Base-by-base conservation (phyloP, 148 eudicot species). In the Chenopodium album region DNA sequence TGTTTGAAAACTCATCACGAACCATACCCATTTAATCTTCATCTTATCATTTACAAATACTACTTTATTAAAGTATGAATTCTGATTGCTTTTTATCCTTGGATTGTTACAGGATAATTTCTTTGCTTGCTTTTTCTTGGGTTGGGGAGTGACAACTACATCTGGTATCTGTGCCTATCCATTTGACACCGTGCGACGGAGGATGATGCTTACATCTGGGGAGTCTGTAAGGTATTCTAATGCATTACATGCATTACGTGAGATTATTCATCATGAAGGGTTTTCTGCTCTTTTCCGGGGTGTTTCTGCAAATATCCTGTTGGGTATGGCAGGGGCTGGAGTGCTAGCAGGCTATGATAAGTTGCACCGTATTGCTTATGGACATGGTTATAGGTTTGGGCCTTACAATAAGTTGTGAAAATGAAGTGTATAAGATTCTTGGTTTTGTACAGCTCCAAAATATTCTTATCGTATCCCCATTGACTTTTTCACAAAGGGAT, bases 161-260 rank as follows among this genome's bases (percentile, higher is more conserved):
- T 91, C 97, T 69, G 98, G 98, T 69, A 88, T 94, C 11, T 91
- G 97, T 85, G 94, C 94, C 65, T 94, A 94, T 85, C 98, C 98
- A 20, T 94, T 94, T 84, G 98, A 94, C 81, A 94, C 98, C 47
- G 32, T 94, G 63, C 88, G 98, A 71, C 84, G 98, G 71, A 90
- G 98, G 86, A 93, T 94, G 97, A 94, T 94, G 98, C 91, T 94
- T 78, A 94, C 98, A 17, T 94, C 97, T 64, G 98, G 98, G 73
- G 94, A 94, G 26, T 84, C 92, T 5, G 31, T 86, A 37, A 94
- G 93, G 86, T 94, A 94, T 76, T 89, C 84, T 29, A 90, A 84
- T 71, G 75, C 92, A 48, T 13, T 87, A 76, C 98, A 94, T 79
- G 97, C 97, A 59, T 87, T 91, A 14, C 83, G 72, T 29, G 98